phyloP scores from a whole-genome alignment of 2,329 filamentous ascomycete species.

The Colletotrichum simmondsii region DNA sequence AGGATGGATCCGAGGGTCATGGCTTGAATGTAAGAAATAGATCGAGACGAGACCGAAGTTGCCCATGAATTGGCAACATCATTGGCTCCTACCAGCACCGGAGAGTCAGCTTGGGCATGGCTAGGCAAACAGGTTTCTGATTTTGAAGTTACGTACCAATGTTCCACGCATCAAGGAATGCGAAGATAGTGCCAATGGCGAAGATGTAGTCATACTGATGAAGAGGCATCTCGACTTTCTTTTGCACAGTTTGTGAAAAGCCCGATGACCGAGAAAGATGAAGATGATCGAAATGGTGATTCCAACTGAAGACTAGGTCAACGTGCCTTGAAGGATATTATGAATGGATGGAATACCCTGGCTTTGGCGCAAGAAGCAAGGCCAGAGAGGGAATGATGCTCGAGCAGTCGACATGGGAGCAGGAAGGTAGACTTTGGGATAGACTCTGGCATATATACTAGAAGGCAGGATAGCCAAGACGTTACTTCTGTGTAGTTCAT shows the following conservation, averaged over 20 bases:
- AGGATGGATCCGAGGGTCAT: slow-evolving; percentile 57
- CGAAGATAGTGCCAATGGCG: slow-evolving; percentile 72
- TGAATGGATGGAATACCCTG: slow-evolving; percentile 21
- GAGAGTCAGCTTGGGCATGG: not conserved
- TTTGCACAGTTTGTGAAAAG: not conserved
- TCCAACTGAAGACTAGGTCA: not conserved
- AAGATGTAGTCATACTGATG: slow-evolving; percentile 72
- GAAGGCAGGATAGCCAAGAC: not conserved
- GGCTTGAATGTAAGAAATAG: slow-evolving; percentile 61
- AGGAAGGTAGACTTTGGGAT: not conserved
- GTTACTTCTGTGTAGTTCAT: not conserved
- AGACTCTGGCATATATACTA: slow-evolving; percentile 27
- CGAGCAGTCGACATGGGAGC: slow-evolving; percentile 26
- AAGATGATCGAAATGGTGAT: not conserved
- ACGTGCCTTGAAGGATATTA: too few species aligned
- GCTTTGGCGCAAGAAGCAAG: slow-evolving; percentile 15
- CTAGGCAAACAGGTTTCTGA: fast-evolving
- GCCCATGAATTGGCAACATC: slow-evolving; percentile 74
- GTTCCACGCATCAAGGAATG: slow-evolving; percentile 75
- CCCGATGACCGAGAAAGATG: not conserved
- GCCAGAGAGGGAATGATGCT: slow-evolving; percentile 23
- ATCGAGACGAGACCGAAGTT: slow-evolving; percentile 70
- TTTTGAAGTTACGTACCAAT: slow-evolving; percentile 55
- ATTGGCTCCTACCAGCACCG: slow-evolving; percentile 40
- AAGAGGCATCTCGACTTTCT: slow-evolving; percentile 41